A percentile compares a stretch with the other conserved stretches of the same genome.
These are phyloP conservation scores for Penicillium angulare DNA, from an alignment of 495 filamentous ascomycete species.

Conservation along the genomic window DNA sequence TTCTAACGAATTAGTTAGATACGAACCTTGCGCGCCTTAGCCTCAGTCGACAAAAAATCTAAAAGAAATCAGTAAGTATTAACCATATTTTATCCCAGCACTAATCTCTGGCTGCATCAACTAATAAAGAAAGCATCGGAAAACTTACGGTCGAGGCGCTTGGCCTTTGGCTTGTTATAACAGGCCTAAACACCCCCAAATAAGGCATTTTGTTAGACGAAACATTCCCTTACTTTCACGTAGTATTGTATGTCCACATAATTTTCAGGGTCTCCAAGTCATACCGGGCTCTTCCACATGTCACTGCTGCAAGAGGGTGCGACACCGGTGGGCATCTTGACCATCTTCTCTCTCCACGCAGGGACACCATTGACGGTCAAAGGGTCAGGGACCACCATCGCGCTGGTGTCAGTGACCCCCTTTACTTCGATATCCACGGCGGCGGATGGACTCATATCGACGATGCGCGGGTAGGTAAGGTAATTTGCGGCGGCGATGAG, in stretches of 20 bases:
- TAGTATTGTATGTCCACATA: background rate
- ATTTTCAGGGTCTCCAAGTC: constrained; percentile 11
- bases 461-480: constrained; percentile 1
- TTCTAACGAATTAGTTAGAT: background rate
- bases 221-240: background rate
- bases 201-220: no score
- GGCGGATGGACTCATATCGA: constrained; percentile 40
- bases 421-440: constrained; percentile 38
- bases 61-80: background rate
- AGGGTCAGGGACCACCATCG: constrained; percentile 50
- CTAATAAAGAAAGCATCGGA: no score
- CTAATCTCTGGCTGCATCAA: no score
- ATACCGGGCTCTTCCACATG: constrained; percentile 76
- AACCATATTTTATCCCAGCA: no score
- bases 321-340: constrained; percentile 66
- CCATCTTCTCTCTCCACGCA: constrained; percentile 64
- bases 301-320: constrained; percentile 76
- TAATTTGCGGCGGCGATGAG: constrained; percentile 9
- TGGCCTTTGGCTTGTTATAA: constrained; percentile 72
- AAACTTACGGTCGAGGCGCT: constrained; percentile 79
- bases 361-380: constrained; percentile 70
- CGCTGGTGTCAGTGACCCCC: constrained; percentile 38
- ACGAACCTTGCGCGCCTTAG: constrained; percentile 40
- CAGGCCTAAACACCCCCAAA: constrained; percentile 37
- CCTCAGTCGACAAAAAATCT: constrained; percentile 41